A percentile compares a stretch with the other conserved stretches of the same genome.
phyloP scores from a whole-genome alignment of 2,329 filamentous ascomycete genomes.

The Penicillium digitatum region DNA sequence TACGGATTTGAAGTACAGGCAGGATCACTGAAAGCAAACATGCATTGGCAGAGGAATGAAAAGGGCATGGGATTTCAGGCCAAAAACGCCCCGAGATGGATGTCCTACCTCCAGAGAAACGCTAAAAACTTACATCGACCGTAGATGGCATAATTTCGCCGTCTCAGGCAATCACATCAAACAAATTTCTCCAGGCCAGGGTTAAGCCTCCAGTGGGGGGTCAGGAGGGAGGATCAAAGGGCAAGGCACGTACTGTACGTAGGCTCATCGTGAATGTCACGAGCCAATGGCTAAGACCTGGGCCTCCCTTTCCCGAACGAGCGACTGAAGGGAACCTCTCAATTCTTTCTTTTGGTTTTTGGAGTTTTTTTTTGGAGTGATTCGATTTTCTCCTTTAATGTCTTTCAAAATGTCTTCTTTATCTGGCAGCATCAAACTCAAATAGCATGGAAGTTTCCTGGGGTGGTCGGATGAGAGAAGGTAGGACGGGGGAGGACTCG shows the following conservation, averaged over 20 bases:
- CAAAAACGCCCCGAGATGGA: neutral
- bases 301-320: neutral
- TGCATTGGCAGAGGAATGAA: neutral
- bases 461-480: neutral
- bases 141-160: slow-evolving; percentile 10
- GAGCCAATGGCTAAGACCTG: slow-evolving; percentile 2
- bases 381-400: neutral
- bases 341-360: neutral
- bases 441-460: slow-evolving; percentile 2
- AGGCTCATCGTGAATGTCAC: slow-evolving; percentile 11
- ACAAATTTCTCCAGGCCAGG: neutral
- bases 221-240: slow-evolving; percentile 9
- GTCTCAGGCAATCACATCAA: neutral
- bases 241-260: slow-evolving; percentile 19
- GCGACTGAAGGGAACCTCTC: neutral
- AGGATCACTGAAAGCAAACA: neutral
- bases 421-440: slow-evolving; percentile 5
- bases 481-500: slow-evolving; percentile 13
- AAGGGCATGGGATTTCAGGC: neutral
- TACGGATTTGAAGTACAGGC: neutral
- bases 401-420: neutral
- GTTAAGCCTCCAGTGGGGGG: slow-evolving; percentile 5
- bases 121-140: slow-evolving; percentile 19
- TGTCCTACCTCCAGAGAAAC: slow-evolving; percentile 18
- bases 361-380: neutral